These are phyloP conservation scores for Exidia glandulosa DNA, from an alignment of 768 basidiomycete species.

Conservation along the genomic window DNA sequence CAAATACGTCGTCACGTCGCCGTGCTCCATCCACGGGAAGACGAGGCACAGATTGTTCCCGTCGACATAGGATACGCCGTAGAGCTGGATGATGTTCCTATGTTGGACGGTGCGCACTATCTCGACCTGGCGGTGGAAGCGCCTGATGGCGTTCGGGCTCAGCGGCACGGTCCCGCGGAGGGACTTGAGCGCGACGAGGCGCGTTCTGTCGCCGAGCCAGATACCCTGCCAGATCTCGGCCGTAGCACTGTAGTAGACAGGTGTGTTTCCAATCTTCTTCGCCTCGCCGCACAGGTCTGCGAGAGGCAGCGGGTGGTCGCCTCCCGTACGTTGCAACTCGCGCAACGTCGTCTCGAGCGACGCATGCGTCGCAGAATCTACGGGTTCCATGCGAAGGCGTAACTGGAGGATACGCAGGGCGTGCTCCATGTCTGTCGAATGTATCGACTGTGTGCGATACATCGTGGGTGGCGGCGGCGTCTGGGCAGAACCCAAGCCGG, in stretches of 20 bases:
- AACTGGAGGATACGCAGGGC: neutral
- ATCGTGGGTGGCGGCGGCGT: neutral
- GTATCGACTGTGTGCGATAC: neutral
- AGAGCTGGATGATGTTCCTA: neutral
- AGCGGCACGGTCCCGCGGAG: neutral
- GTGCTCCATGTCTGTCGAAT: neutral
- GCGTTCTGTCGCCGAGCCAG: neutral
- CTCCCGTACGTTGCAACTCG: neutral
- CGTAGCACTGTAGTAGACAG: neutral
- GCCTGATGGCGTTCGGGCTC: neutral
- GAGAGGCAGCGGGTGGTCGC: neutral
- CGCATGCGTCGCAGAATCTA: neutral
- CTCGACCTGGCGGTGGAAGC: neutral
- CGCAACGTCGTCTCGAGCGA: neutral
- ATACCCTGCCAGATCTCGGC: neutral
- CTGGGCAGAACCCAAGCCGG: too few relatives aligned
- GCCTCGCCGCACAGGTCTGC: neutral
- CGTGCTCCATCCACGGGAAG: neutral
- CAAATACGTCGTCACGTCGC: neutral
- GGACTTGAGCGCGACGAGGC: neutral
- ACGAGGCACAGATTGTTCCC: neutral
- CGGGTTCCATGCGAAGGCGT: neutral
- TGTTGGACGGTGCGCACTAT: neutral
- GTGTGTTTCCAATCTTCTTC: neutral
- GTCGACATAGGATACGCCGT: neutral